Conservation (phyloP, 2,329 filamentous ascomycete genomes). For the Apiospora kogelbergensis region DNA sequence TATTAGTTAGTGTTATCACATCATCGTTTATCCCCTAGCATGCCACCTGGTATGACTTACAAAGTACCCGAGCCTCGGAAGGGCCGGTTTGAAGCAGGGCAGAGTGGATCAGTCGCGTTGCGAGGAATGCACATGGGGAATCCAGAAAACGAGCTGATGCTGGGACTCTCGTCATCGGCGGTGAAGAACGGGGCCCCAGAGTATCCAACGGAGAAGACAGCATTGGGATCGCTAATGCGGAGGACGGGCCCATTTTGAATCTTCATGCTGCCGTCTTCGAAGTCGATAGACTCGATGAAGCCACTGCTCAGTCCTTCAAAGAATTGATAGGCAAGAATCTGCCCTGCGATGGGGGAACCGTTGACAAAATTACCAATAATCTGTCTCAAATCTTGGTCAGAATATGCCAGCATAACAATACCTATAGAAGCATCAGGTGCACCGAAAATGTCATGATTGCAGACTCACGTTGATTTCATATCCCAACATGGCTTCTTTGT, state of each 20-base stretch:
- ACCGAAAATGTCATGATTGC: too few species aligned
- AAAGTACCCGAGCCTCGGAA: slow-evolving; percentile 34
- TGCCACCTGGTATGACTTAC: slow-evolving; percentile 17
- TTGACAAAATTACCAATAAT: slow-evolving; percentile 37
- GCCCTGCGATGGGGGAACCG: slow-evolving; percentile 31
- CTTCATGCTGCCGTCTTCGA: slow-evolving; percentile 33
- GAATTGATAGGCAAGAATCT: slow-evolving; percentile 35
- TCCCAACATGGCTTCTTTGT: slow-evolving; percentile 31
- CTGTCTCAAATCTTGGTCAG: slow-evolving; percentile 19
- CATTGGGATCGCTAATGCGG: slow-evolving; percentile 46
- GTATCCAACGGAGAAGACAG: slow-evolving; percentile 40
- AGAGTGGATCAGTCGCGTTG: slow-evolving; percentile 35
- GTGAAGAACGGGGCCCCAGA: slow-evolving; percentile 41
- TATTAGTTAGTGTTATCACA: background rate
- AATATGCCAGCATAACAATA: background rate
- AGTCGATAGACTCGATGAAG: slow-evolving; percentile 35
- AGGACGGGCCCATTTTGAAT: slow-evolving; percentile 32
- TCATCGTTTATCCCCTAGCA: background rate
- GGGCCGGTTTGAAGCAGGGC: slow-evolving; percentile 34
- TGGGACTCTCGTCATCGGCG: slow-evolving; percentile 48
- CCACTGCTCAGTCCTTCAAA: slow-evolving; percentile 36
- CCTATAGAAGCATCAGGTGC: too few species aligned
- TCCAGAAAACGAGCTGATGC: slow-evolving; percentile 46
- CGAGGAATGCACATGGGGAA: slow-evolving; percentile 54
- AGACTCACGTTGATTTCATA: slow-evolving; percentile 35